These are phyloP conservation scores for Punica granatum DNA, from an alignment of 345 rosid genomes.

Conservation along the genomic window DNA sequence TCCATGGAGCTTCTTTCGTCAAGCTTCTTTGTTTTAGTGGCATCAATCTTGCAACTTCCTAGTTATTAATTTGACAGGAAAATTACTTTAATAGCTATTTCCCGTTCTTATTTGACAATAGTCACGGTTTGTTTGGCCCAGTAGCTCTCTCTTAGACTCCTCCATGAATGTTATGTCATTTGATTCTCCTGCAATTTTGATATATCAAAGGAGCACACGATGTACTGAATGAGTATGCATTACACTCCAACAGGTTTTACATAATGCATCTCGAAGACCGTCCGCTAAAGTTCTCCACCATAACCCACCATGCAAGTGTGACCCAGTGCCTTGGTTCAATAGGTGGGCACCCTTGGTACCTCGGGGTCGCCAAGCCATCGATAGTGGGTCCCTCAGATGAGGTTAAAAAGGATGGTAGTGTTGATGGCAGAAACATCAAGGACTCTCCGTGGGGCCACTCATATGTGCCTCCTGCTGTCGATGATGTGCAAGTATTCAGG, in stretches of 20 bases:
- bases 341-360: slow-evolving; percentile 69
- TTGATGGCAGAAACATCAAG: slow-evolving; percentile 10
- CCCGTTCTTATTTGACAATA: background rate
- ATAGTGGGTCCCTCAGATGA: slow-evolving; percentile 17
- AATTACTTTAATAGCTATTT: background rate
- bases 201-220: background rate
- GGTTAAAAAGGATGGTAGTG: slow-evolving; percentile 7
- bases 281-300: slow-evolving; percentile 34
- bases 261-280: slow-evolving; percentile 42
- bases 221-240: background rate
- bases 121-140: background rate
- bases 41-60: background rate
- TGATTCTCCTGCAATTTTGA: background rate
- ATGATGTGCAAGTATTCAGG: slow-evolving; percentile 50
- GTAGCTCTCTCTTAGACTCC: background rate
- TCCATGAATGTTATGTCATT: background rate
- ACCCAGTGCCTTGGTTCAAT: slow-evolving; percentile 85
- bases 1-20: background rate
- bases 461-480: slow-evolving; percentile 55
- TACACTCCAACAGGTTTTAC: slow-evolving; percentile 37
- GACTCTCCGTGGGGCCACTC: slow-evolving; percentile 44
- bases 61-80: background rate
- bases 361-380: slow-evolving; percentile 75
- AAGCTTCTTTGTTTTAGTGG: background rate
- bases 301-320: slow-evolving; percentile 80